Conservation (phyloP, 306 rosid species). For the Trifolium repens region DNA sequence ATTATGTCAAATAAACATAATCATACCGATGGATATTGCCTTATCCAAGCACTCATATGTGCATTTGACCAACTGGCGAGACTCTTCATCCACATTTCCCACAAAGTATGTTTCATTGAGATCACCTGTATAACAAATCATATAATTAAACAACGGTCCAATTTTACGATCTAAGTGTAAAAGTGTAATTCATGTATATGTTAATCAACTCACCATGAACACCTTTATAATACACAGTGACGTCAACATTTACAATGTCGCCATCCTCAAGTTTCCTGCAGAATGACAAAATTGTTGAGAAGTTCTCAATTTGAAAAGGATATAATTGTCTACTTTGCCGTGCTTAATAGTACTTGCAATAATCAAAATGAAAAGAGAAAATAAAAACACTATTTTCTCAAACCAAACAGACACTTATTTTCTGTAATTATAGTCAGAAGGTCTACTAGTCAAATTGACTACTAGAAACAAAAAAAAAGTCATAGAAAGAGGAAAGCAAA, state of each 20-base stretch:
- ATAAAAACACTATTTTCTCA: background rate
- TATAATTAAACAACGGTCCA: background rate
- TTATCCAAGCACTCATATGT: slow-evolving; percentile 93
- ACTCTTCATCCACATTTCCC: slow-evolving; percentile 94
- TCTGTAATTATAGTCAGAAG: background rate
- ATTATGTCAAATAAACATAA: background rate
- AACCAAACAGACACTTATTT: slow-evolving; percentile 12
- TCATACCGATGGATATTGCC: slow-evolving; percentile 89
- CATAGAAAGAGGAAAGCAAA: background rate
- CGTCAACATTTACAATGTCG: slow-evolving; percentile 88
- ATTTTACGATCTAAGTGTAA: background rate
- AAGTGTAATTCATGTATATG: background rate
- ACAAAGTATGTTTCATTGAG: slow-evolving; percentile 95
- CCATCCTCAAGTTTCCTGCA: slow-evolving; percentile 96
- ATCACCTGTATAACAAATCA: slow-evolving; percentile 68
- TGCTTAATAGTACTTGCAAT: background rate
- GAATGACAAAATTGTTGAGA: slow-evolving; percentile 29
- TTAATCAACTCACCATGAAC: slow-evolving; percentile 69
- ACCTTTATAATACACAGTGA: slow-evolving; percentile 86
- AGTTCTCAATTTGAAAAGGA: slow-evolving; percentile 22
- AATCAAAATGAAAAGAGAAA: slow-evolving; percentile 7
- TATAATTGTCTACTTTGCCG: background rate
- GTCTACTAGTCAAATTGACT: background rate
- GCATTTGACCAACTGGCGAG: slow-evolving; percentile 71
- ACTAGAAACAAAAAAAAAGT: background rate